phyloP scores from a whole-genome alignment of 2,329 filamentous ascomycete genomes.

The Sphaceloma murrayae region DNA sequence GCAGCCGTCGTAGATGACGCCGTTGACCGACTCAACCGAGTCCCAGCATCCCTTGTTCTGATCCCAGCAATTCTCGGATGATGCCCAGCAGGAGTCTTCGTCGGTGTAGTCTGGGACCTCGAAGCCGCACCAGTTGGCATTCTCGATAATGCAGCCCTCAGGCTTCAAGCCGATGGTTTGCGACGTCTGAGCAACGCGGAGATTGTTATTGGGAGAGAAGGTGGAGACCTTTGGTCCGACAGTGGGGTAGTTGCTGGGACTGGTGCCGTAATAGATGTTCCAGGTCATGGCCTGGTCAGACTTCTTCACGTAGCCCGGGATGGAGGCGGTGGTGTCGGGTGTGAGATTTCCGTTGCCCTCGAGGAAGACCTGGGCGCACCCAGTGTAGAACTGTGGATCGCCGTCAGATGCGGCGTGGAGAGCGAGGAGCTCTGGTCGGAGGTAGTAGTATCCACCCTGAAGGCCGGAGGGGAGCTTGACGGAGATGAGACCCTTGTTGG shows the following conservation, averaged over 20 bases:
- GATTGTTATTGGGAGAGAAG: conserved; percentile 29
- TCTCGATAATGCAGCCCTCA: conserved; percentile 49
- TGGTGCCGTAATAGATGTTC: conserved; percentile 50
- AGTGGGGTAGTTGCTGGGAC: conserved; percentile 45
- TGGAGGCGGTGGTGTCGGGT: conserved; percentile 44
- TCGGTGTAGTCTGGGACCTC: conserved; percentile 49
- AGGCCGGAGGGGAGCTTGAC: conserved; percentile 53
- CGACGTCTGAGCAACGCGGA: conserved; percentile 18
- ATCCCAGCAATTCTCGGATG: conserved; percentile 37
- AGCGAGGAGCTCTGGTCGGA: conserved; percentile 59
- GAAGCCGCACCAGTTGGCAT: conserved; percentile 63
- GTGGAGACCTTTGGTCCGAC: conserved; percentile 50
- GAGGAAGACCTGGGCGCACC: conserved; percentile 63
- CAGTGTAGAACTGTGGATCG: conserved; percentile 63
- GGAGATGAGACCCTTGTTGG: conserved; percentile 53
- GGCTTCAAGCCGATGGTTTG: conserved; percentile 46
- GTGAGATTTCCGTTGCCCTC: conserved; percentile 40
- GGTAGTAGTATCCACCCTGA: conserved; percentile 58
- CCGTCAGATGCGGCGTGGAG: conserved; percentile 52
- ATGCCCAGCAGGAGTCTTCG: conserved; percentile 29
- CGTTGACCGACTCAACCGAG: conserved; percentile 42
- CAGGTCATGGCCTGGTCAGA: conserved; percentile 50
- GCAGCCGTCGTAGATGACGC: conserved; percentile 53
- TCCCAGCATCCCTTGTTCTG: conserved; percentile 54
- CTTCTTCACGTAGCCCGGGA: conserved; percentile 55